A percentile compares a stretch with the other conserved stretches of the same genome.
Evolutionary conservation across 169 alveolate genomes (phyloP).

Genomic region (Eimeria brunetti): DNA sequence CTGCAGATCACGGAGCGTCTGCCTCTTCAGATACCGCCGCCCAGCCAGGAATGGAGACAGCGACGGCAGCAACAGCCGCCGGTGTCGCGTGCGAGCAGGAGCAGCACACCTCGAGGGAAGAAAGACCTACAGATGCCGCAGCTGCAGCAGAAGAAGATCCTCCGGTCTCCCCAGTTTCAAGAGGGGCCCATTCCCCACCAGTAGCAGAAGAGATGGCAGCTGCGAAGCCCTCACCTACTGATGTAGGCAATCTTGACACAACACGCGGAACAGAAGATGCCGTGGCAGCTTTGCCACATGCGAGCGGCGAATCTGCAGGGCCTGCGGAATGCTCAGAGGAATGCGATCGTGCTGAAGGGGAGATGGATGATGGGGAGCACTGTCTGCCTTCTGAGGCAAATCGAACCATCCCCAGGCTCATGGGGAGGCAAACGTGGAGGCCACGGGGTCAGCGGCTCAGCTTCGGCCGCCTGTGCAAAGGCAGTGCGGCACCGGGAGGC

Average conservation of each 20-base stretch:
- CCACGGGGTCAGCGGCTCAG: slow-evolving; percentile 63
- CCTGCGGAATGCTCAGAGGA: not conserved
- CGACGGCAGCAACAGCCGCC: not conserved
- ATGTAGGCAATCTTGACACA: not conserved
- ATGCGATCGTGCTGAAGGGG: not conserved
- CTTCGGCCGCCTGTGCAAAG: slow-evolving; percentile 73
- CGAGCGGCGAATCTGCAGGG: not conserved
- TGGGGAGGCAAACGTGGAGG: slow-evolving; percentile 73
- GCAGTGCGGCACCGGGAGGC: slow-evolving; percentile 33
- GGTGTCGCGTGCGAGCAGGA: not conserved
- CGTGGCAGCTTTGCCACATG: not conserved
- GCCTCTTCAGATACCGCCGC: not conserved
- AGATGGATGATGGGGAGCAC: not conserved
- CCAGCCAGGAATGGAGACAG: not conserved
- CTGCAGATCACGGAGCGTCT: not conserved
- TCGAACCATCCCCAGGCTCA: slow-evolving; percentile 8
- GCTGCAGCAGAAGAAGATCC: not conserved
- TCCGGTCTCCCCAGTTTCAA: not conserved
- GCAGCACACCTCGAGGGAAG: not conserved
- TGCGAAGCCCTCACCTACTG: not conserved
- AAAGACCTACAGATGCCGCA: not conserved
- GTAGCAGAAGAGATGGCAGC: slow-evolving; percentile 12
- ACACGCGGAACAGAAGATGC: not conserved
- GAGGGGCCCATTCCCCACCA: not conserved
- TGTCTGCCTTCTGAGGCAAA: not conserved